Evolutionary conservation across 257 asterid species (phyloP), one percentile per base, ranked within the genome.

Genomic region (Fraxinus americana): DNA sequence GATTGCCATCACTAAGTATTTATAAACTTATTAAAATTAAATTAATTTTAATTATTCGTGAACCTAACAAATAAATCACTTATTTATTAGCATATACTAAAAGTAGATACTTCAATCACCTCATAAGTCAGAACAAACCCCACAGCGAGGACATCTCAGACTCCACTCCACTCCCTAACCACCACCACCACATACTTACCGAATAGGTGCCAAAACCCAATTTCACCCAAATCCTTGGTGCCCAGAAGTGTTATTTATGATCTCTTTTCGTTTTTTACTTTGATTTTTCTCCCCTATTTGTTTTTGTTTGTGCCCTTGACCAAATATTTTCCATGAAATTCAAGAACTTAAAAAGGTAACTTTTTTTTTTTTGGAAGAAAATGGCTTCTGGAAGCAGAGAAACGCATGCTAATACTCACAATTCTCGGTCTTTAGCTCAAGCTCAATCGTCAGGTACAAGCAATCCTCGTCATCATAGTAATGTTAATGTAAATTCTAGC

Each of bases 361-460:
- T 10, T 25, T 78, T 59, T 65, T 75, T 35, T 41, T 25, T 38
- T 30, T 34, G 23, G 72, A 68, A 75, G 76, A 81, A 80, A 82
- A 80, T 89, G 82, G 82, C 84, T 59, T 83, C 97, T 52, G 90
- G 87, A 84, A 83, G 82, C 83, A 84, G 78, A 67, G 69, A 50
- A 54, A 68, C 78, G 50, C 80, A 35, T 21, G 39, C 71, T 27
- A 36, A 57, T 21, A 59, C 79, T 50, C 78, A 65, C 43, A 78
- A 65, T 9, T 72, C 86, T 77, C 74, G 59, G 50, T 39, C 43
- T 59, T 59, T 70, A 39, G 63, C 7, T 43, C 80, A 78, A 82
- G 86, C 90, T 76, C 89, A 83, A 57, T 81, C 88, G 52, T 83
- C 92, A 27, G 84, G 85, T 39, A 69, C 83, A 68, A 80, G 78